These are phyloP conservation scores for Heliamphora pulchella DNA, from an alignment of 179 eudicot genomes.

Conservation along the genomic window DNA sequence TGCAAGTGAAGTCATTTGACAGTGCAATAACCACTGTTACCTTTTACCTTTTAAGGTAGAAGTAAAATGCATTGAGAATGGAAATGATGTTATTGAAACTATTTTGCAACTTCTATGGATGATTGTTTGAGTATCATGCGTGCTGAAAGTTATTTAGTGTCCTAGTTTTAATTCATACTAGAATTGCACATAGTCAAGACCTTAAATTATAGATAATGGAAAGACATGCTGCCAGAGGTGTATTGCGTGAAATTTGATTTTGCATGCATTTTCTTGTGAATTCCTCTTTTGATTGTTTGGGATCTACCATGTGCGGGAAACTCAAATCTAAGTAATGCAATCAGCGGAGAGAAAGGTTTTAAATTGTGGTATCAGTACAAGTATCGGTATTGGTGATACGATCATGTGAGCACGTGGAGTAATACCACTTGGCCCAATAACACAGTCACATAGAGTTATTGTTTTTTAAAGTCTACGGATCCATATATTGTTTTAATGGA, in stretches of 20 bases:
- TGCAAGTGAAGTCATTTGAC: neutral
- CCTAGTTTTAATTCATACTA: neutral
- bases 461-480: too few relatives aligned
- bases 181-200: neutral
- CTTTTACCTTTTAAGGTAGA: neutral
- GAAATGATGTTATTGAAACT: neutral
- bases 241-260: neutral
- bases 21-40: neutral
- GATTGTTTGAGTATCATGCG: neutral
- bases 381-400: too few relatives aligned
- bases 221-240: neutral
- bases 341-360: too few relatives aligned
- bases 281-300: neutral
- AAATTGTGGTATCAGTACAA: too few relatives aligned
- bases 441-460: too few relatives aligned
- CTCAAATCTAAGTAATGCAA: too few relatives aligned
- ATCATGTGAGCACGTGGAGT: too few relatives aligned
- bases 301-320: too few relatives aligned
- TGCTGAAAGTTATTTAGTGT: neutral
- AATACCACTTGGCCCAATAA: too few relatives aligned
- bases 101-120: neutral
- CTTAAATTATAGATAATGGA: neutral
- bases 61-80: neutral
- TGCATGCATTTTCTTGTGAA: neutral
- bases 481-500: too few relatives aligned